phyloP scores from a whole-genome alignment of 352 stramenopile species.

The Phytophthora vignae region DNA sequence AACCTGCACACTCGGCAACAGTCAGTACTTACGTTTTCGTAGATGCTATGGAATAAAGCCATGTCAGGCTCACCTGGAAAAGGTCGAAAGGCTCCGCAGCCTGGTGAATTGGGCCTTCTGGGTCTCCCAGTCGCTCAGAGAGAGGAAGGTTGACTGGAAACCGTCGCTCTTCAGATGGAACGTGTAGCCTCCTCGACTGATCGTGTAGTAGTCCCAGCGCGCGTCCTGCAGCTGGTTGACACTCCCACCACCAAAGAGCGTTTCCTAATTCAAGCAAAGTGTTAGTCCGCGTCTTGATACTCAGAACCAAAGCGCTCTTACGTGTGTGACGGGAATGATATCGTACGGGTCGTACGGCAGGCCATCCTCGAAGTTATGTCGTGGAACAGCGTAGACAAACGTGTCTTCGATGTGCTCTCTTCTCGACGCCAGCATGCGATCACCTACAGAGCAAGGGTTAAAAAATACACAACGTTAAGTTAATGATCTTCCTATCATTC shows the following conservation, averaged over 20 bases:
- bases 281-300: background rate
- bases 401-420: constrained; percentile 41
- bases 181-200: constrained; percentile 63
- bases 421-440: constrained; percentile 27
- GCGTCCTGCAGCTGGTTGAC: constrained; percentile 39
- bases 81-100: constrained; percentile 45
- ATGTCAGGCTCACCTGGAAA: constrained; percentile 48
- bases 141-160: constrained; percentile 53
- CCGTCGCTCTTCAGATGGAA: constrained; percentile 65
- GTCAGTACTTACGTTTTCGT: background rate
- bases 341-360: constrained; percentile 75
- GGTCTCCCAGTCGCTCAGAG: constrained; percentile 56
- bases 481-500: background rate
- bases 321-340: constrained; percentile 66
- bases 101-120: constrained; percentile 57
- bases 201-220: constrained; percentile 76
- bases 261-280: constrained; percentile 14
- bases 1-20: constrained; percentile 47
- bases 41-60: background rate
- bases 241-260: constrained; percentile 34
- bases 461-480: background rate
- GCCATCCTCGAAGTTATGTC: constrained; percentile 56
- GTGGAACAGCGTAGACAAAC: constrained; percentile 74
- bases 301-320: constrained; percentile 22
- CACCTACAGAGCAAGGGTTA: constrained; percentile 2